Evolutionary conservation across 2,329 filamentous ascomycete genomes (phyloP), one percentile per base, ranked within the genome.

Genomic region (Daldinia eschscholtzii): DNA sequence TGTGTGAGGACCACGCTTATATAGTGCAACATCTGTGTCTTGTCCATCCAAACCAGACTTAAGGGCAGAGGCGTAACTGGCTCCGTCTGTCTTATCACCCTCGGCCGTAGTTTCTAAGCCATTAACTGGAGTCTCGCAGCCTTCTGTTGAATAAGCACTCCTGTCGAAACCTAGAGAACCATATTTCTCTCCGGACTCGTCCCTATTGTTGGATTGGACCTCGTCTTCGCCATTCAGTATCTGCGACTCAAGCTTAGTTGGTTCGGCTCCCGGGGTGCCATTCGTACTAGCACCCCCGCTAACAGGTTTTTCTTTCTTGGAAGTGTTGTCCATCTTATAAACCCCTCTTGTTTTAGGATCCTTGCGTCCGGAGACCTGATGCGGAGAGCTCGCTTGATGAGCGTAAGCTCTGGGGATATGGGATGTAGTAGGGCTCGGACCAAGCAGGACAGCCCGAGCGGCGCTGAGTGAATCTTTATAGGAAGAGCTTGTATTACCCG

Each of bases 21-120:
- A 28, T 35, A 44, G 9, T 20, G 35, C 58, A 6, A 53, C 48
- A n/a, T 65, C 59, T 18, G 58, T 48, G 7, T 70, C 67, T 44
- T 59, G 48, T 4, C 61, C 61, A 3, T 71, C 53, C 13, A 67
- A 46, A 39, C 65, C 62, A 15, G 66, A 62, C 52, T 73, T 73
- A n/a, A 73, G 52, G 20, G 62, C 71, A 10, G 69, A 62, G 28
- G 71, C 64, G 53, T 73, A 74, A 44, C 64, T 70, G 4, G 37
- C 50, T 37, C 18, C 61, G 39, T 65, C 55, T 20, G 41, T 30
- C 52, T 61, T 61, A 18, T 66, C 55, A 18, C 26, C 57, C 9
- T 68, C 56, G 12, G 55, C 52, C n/a, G 59, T 63, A 9, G 12
- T 68, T 44, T 71, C 60, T 41, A 65, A 4, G 18, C 63, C 69